A percentile compares a stretch with the other conserved stretches of the same genome.
Evolutionary conservation across 176 grass and related monocot genomes (phyloP).

Genomic region (Ananas comosus): DNA sequence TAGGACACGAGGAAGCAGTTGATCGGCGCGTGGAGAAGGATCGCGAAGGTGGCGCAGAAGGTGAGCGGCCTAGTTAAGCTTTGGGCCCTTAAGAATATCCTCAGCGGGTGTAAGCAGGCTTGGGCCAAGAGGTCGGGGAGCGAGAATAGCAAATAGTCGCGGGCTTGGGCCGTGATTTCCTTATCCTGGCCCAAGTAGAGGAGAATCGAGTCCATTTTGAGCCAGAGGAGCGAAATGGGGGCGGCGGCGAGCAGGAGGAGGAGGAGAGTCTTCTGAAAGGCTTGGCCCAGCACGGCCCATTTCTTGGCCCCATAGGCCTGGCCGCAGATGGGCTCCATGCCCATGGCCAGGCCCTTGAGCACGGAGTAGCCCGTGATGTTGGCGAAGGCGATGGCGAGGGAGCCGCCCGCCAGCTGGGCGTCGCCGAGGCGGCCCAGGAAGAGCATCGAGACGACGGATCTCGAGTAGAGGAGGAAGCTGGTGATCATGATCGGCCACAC

Average conservation of each 20-base stretch:
- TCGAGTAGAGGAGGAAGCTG: constrained; percentile 20
- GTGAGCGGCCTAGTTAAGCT: constrained; percentile 6
- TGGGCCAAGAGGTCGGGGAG: constrained; percentile 15
- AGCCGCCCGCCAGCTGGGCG: constrained; percentile 7
- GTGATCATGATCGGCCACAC: constrained; percentile 37
- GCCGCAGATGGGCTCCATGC: constrained; percentile 16
- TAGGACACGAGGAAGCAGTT: constrained; percentile 2
- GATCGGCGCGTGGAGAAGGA: constrained; percentile 4
- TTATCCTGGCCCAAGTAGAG: background rate
- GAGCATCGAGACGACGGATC: constrained; percentile 11
- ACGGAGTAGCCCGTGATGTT: constrained; percentile 24
- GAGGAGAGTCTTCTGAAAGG: constrained; percentile 16
- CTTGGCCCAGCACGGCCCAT: constrained; percentile 12
- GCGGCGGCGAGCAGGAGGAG: constrained; percentile 1
- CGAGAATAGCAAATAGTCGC: constrained; percentile 11
- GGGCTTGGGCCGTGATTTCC: background rate
- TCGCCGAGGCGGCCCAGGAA: constrained; percentile 10
- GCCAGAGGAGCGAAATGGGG: constrained; percentile 12
- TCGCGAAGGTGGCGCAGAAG: constrained; percentile 1
- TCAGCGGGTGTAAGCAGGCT: constrained; percentile 9
- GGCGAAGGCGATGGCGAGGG: constrained; percentile 22
- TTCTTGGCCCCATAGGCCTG: constrained; percentile 12
- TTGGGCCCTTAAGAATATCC: constrained; percentile 13
- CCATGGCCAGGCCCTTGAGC: constrained; percentile 16
- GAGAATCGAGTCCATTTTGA: constrained; percentile 10